Conservation (phyloP, 2,329 filamentous ascomycete genomes). For the Cordyceps tenuipes region DNA sequence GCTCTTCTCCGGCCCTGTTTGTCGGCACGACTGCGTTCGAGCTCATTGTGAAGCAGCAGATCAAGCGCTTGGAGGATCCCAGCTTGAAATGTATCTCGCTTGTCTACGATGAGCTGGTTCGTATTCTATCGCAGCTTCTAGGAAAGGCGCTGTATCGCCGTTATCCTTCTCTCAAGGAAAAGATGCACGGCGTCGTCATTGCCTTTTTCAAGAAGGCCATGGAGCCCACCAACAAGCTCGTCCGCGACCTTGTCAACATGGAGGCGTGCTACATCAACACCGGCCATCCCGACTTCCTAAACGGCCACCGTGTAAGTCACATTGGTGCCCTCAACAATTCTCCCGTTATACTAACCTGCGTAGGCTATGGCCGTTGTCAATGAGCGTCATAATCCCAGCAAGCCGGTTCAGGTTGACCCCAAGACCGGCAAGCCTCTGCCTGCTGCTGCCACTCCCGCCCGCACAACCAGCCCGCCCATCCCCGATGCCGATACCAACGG, state of each 20-base stretch:
- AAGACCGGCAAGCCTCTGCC: slow-evolving; percentile 96
- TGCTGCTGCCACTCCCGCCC: slow-evolving; percentile 51
- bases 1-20: slow-evolving; percentile 90
- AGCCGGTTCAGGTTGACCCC: slow-evolving; percentile 91
- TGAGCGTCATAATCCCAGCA: slow-evolving; percentile 71
- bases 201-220: slow-evolving; percentile 96
- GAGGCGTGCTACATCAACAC: slow-evolving; percentile 98
- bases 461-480: slow-evolving; percentile 68
- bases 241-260: slow-evolving; percentile 88
- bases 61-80: slow-evolving; percentile 90
- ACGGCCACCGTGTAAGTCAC: slow-evolving; percentile 71
- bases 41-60: slow-evolving; percentile 96
- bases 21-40: slow-evolving; percentile 98
- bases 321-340: slow-evolving; percentile 12
- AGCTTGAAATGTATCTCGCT: slow-evolving; percentile 95
- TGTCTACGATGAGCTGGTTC: slow-evolving; percentile 94
- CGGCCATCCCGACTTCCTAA: slow-evolving; percentile 94
- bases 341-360: slow-evolving; percentile 14
- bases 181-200: slow-evolving; percentile 89
- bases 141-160: slow-evolving; percentile 83
- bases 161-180: slow-evolving; percentile 93
- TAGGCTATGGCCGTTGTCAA: slow-evolving; percentile 96
- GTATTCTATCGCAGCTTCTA: slow-evolving; percentile 85
- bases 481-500: slow-evolving; percentile 47
- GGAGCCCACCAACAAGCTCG: slow-evolving; percentile 96